Evolutionary conservation across 768 basidiomycete species (phyloP), one percentile per base, ranked within the genome.

Genomic region (Chalciporus pseudorubinellus): DNA sequence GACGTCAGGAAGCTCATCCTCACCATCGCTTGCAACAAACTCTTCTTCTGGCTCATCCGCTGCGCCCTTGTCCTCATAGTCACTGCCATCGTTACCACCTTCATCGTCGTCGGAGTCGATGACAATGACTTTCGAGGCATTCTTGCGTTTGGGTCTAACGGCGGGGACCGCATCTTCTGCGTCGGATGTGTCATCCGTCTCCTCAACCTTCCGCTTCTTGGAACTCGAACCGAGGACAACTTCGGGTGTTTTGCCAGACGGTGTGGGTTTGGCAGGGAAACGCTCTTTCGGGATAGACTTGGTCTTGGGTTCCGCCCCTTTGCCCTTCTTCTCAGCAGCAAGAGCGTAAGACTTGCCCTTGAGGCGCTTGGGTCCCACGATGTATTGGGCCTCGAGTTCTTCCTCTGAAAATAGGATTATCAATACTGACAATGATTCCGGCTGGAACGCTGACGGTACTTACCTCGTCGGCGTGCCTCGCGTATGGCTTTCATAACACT

Each of bases 331-430:
- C 56, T 74, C 76, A 28, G 74, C 77, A 22, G 82, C 83, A 4
- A 85, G 78, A 28, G 84, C 81, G 65, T 91, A 91, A 3, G 78
- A 73, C 63, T 83, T 85, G 34, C 91, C 91, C 64, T 83, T 87
- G 43, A 91, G 72, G 36, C 91, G 80, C 63, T 91, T 92, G 18
- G 82, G 67, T 51, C 77, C 63, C 48, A 74, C 59, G 59, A 74
- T 58, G 10, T 73, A 65, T 18, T 74, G 73, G 6, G 77, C 75
- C 14, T 71, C 75, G 9, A 80, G 77, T 45, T 82, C 79, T 50
- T 80, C 77, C 55, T 78, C 83, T 75, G 62, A 57, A 50, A 62
- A 57, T 63, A 56, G 14, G 18, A 42, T 48, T 39, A 29, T 64
- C 44, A 56, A 21, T 31, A 5, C 2, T 19, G 16, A 39, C 21